These are phyloP conservation scores for Wickerhamomyces pijperi DNA, from an alignment of 805 yeast genomes.

Conservation along the genomic window DNA sequence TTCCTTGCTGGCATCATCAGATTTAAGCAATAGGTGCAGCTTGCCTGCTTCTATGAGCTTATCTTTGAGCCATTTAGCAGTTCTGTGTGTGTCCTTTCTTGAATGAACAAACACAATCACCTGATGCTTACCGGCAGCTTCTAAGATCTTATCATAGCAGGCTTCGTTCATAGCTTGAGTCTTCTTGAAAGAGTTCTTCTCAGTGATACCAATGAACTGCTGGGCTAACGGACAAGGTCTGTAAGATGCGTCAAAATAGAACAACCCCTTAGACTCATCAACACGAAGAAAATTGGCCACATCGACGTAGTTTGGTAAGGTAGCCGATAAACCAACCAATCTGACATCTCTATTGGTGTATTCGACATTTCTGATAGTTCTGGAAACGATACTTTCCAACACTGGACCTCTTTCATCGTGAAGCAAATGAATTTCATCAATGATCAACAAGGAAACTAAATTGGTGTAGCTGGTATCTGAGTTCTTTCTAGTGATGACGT, in stretches of 20 bases:
- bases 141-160: constrained; percentile 70
- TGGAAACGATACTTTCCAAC: constrained; percentile 73
- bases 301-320: constrained; percentile 80
- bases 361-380: constrained; percentile 43
- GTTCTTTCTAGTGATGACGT: constrained; percentile 79
- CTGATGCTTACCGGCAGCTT: constrained; percentile 60
- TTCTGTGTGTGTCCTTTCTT: constrained; percentile 78
- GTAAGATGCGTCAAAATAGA: constrained; percentile 71
- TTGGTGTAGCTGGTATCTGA: constrained; percentile 54
- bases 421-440: constrained; percentile 87
- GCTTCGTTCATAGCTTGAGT: constrained; percentile 82
- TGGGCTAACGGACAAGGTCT: constrained; percentile 92
- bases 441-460: constrained; percentile 58
- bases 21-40: constrained; percentile 29
- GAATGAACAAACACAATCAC: constrained; percentile 89
- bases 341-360: constrained; percentile 42
- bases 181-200: constrained; percentile 66
- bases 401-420: constrained; percentile 97
- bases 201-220: constrained; percentile 81
- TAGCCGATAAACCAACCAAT: constrained; percentile 82
- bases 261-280: constrained; percentile 45
- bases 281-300: constrained; percentile 77
- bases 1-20: constrained; percentile 42
- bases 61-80: constrained; percentile 66
- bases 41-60: constrained; percentile 47